Conservation (phyloP, 495 filamentous ascomycete species). For the Aspergillus ellipticus region DNA sequence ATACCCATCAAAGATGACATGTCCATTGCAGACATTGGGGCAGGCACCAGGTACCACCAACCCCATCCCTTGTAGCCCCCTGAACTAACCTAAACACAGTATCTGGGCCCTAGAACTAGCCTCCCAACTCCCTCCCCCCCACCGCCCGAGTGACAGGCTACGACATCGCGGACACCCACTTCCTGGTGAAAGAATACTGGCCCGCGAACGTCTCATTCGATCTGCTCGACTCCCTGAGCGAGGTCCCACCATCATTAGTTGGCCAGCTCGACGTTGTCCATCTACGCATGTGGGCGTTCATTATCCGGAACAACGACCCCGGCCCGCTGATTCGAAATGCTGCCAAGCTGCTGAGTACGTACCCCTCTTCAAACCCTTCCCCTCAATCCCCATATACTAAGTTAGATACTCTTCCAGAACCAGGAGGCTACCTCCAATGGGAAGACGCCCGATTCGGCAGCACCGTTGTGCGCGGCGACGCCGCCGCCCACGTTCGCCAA, state of each 20-base stretch:
- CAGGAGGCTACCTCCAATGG: not conserved
- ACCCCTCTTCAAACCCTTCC: not conserved
- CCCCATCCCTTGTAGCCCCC: not conserved
- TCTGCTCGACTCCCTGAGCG: not conserved
- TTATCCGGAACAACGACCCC: not conserved
- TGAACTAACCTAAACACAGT: not conserved
- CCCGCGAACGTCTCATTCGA: not conserved
- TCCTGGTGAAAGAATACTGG: not conserved
- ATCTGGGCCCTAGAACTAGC: not conserved
- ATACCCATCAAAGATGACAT: not conserved
- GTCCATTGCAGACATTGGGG: not conserved
- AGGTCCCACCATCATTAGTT: not conserved
- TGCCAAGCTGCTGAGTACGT: not conserved
- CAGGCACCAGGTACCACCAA: not conserved
- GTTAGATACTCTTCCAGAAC: not conserved
- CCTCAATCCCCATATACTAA: no score
- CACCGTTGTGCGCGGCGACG: not conserved
- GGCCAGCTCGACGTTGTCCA: not conserved
- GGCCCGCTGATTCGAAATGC: not conserved
- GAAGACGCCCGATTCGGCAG: not conserved
- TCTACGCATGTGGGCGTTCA: not conserved
- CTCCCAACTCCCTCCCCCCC: not conserved
- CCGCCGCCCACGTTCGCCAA: not conserved
- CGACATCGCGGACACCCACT: not conserved
- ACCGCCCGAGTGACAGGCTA: not conserved